Evolutionary conservation across 257 asterid genomes (phyloP), one percentile per base, ranked within the genome.

Genomic region (Petunia axillaris): DNA sequence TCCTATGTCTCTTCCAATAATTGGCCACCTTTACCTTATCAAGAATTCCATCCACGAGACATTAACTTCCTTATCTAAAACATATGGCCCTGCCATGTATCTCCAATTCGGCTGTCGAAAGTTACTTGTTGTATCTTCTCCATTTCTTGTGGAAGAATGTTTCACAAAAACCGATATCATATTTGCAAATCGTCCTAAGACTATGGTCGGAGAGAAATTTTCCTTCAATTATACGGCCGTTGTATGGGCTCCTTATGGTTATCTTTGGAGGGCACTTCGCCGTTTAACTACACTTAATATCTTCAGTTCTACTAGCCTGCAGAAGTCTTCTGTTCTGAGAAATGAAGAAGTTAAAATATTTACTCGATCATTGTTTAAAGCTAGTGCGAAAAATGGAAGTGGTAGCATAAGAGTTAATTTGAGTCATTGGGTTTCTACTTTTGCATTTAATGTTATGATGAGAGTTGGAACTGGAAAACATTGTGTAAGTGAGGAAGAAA

Each of bases 11-110:
- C 88, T 87, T 14, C 97, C 97, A 2, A 57, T 90, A 7, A 83
- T 89, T 0, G 97, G 95, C 83, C 97, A 89, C 40, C 86, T 90
- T 8, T 89, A 89, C 79, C 93, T 89, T 14, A 78, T 92, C 62
- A 89, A 84, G 58, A 79, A 55, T 3, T 57, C 88, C 13, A 74
- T 90, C 74, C 86, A 89, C 81, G 74, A 74, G 5, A 63, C 87
- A 1, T 81, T 89, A 2, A 53, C 83, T 16, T 68, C 87, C 1
- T 54, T 90, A 7, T 84, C 92, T 10, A 57, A 83, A 62, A 79
- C 2, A 11, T 84, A 87, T 48, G 95, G 97, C 37, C 90, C 88
- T 0, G 74, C 90, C n/a, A 9, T 89, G 7, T 87, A 81, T 4
- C 89, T 92, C 84, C 82, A 64, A 0, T 55, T 90, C 1, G 94